Base-by-base conservation (phyloP, 2,329 filamentous ascomycete species). In the Scedosporium apiospermum region DNA sequence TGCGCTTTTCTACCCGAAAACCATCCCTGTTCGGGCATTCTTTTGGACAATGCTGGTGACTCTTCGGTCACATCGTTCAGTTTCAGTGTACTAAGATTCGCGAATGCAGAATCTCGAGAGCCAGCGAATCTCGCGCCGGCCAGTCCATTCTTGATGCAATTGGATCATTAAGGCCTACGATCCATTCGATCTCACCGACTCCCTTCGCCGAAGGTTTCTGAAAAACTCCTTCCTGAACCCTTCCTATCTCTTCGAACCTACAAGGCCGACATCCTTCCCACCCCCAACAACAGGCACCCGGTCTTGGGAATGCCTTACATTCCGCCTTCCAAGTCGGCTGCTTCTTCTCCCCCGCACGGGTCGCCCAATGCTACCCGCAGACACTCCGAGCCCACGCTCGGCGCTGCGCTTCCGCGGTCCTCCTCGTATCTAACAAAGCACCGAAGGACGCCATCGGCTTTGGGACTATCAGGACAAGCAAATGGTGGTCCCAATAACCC, bases 271-370 rank as follows among this genome's bases (percentile, higher is more conserved):
- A 14, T 12, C 10, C 18, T 26, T 55, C 21, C 21, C 49, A n/a
- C 51, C 51, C 51, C 51, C 12, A 23, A 14, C 44, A 38, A 16
- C 60, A 44, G 46, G 46, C 46, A 49, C 21, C 34, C 23, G 60
- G 49, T 53, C 42, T 69, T 74, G 74, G 79, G 82, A 79, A 95
- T 95, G 90, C 90, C 90, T 85, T 95, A 95, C 80, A 95, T 90
- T 75, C 90, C 90, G 65, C 90, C 90, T 66, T 85, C 87, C 69
- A 83, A 84, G 71, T 78, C 81, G 71, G 87, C 85, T 65, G 84
- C 85, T 71, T 79, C 84, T 68, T 79, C 82, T 65, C 86, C 85
- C 69, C 78, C 79, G 64, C 77, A 82, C 60, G 70, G 78, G 23
- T 87, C 85, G 60, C 85, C 85, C 12, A 77, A 79, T 67, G 71